A percentile compares a stretch with the other conserved stretches of the same genome.
These are phyloP conservation scores for Brassica incana DNA, from an alignment of 345 rosid genomes.

Conservation along the genomic window DNA sequence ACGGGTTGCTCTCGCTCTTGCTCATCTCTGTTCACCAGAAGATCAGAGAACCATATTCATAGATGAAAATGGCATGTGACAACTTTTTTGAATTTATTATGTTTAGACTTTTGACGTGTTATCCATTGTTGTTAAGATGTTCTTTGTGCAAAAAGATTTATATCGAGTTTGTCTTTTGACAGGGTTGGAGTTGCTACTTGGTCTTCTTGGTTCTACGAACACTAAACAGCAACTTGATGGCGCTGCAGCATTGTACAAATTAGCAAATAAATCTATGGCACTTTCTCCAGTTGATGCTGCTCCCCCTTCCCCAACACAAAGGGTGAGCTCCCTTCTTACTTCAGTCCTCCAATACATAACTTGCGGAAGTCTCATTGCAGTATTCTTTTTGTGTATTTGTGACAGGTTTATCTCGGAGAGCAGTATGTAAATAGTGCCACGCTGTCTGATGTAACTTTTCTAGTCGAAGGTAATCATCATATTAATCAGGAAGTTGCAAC, in stretches of 20 bases:
- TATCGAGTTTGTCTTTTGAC: conserved; percentile 26
- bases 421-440: conserved; percentile 89
- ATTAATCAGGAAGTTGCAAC: conserved; percentile 12
- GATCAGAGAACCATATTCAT: conserved; percentile 86
- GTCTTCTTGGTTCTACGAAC: conserved; percentile 80
- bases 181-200: conserved; percentile 90
- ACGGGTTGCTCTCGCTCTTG: conserved; percentile 89
- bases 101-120: neutral
- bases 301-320: conserved; percentile 96
- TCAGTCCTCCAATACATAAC: conserved; percentile 15
- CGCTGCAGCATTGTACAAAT: conserved; percentile 82
- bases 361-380: conserved; percentile 9
- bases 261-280: conserved; percentile 78
- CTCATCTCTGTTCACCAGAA: conserved; percentile 89
- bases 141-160: conserved; percentile 21
- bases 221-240: conserved; percentile 89
- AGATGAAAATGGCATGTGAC: conserved; percentile 69
- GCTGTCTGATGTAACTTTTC: conserved; percentile 91
- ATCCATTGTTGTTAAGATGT: conserved; percentile 17
- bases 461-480: conserved; percentile 79
- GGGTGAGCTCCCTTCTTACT: conserved; percentile 50
- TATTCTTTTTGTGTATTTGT: neutral
- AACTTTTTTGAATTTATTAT: neutral
- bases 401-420: conserved; percentile 93
- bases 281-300: conserved; percentile 96